phyloP scores from a whole-genome alignment of 108 stramenopile species.

The Seminavis robusta region DNA sequence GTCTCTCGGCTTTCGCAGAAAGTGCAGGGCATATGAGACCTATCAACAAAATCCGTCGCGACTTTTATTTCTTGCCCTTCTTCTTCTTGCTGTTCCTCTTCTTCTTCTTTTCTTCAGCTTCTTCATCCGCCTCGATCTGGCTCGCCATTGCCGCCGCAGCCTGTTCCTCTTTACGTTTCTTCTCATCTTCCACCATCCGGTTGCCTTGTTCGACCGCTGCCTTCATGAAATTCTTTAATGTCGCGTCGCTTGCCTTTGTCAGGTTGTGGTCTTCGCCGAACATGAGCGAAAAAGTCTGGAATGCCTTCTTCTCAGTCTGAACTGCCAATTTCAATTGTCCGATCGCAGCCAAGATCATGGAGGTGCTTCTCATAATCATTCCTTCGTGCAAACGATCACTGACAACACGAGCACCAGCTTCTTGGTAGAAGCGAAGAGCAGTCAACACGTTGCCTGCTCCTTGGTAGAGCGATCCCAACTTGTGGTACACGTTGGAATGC shows the following conservation, averaged over 20 bases:
- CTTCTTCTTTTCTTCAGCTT: constrained; percentile 41
- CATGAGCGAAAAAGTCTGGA: constrained; percentile 41
- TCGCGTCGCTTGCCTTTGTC: constrained; percentile 51
- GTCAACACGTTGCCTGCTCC: constrained; percentile 26
- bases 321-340: constrained; percentile 64
- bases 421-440: constrained; percentile 57
- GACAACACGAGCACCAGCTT: constrained; percentile 34
- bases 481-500: constrained; percentile 70
- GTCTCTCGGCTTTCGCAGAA: too few species aligned
- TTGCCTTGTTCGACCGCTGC: constrained; percentile 62
- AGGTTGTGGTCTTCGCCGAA: constrained; percentile 64
- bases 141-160: constrained; percentile 70
- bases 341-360: constrained; percentile 44
- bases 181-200: constrained; percentile 36
- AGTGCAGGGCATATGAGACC: too few species aligned
- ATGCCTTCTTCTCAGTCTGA: constrained; percentile 60
- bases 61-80: constrained; percentile 26
- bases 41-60: background rate
- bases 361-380: constrained; percentile 55
- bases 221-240: constrained; percentile 50
- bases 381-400: constrained; percentile 69
- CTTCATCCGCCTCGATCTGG: constrained; percentile 67
- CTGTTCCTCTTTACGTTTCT: constrained; percentile 43
- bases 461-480: constrained; percentile 77
- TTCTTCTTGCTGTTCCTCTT: constrained; percentile 66